Conservation (phyloP, 305 asterid species). For the Plantago coronopus region DNA sequence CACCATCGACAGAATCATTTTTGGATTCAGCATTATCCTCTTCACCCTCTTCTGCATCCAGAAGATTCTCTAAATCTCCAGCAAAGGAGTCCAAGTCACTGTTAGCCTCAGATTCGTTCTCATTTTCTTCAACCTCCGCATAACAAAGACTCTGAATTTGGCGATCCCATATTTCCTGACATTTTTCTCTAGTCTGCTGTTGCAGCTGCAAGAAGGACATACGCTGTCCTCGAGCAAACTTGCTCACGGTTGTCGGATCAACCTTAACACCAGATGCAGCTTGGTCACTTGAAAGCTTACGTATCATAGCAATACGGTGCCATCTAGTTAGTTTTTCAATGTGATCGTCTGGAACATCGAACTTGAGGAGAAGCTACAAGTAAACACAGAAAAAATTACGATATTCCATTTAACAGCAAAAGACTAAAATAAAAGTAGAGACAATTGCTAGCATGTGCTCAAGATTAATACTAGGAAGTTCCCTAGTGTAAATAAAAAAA, state of each 20-base stretch:
- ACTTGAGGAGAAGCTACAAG: conserved; percentile 83
- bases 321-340: conserved; percentile 85
- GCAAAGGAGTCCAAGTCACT: conserved; percentile 99
- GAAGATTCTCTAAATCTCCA: conserved; percentile 96
- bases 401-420: conserved; percentile 4
- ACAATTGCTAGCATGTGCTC: too few relatives aligned
- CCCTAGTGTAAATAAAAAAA: too few relatives aligned
- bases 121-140: conserved; percentile 89
- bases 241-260: conserved; percentile 92
- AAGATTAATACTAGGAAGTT: too few relatives aligned
- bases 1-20: conserved; percentile 67
- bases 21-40: conserved; percentile 66
- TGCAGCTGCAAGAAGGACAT: conserved; percentile 99
- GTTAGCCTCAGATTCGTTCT: conserved; percentile 91
- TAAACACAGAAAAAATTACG: conserved; percentile 19
- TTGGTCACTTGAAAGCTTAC: conserved; percentile 98
- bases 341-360: conserved; percentile 92
- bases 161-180: conserved; percentile 99
- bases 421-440: not conserved
- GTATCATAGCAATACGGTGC: conserved; percentile 97
- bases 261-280: conserved; percentile 96
- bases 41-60: conserved; percentile 88
- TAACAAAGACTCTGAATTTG: conserved; percentile 79
- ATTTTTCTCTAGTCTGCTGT: conserved; percentile 99
- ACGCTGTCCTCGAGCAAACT: conserved; percentile 97